Conservation (phyloP, 106 monocot species). For the Narthecium ossifragum region DNA sequence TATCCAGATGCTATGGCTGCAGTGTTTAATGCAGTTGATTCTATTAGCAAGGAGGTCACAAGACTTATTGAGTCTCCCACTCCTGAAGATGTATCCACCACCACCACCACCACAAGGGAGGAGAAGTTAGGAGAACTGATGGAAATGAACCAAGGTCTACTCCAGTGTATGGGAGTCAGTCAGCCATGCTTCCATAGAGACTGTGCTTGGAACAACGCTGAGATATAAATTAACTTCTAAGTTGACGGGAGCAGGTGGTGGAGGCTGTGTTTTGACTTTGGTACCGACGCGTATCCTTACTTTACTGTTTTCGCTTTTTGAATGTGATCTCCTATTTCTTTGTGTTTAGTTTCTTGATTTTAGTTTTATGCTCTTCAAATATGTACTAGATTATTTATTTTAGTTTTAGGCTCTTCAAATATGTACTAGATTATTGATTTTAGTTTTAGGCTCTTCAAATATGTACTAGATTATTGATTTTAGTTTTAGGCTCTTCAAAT, state of each 20-base stretch:
- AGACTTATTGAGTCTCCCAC: constrained; percentile 44
- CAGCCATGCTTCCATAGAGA: constrained; percentile 85
- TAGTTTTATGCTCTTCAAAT: too few species aligned
- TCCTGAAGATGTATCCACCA: constrained; percentile 42
- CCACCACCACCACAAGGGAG: constrained; percentile 55
- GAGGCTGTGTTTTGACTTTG: constrained; percentile 91
- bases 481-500: too few species aligned
- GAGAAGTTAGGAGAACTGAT: constrained; percentile 75
- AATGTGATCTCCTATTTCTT: not conserved
- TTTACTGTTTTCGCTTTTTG: not conserved
- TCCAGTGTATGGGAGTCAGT: constrained; percentile 93
- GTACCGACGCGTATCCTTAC: constrained; percentile 73
- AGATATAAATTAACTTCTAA: constrained; percentile 83
- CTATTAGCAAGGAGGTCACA: constrained; percentile 71
- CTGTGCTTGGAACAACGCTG: constrained; percentile 60
- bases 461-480: too few species aligned
- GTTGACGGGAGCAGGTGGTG: constrained; percentile 95
- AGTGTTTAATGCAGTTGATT: constrained; percentile 73
- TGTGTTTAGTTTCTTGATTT: too few species aligned
- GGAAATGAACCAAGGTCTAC: constrained; percentile 96
- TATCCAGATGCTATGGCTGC: constrained; percentile 81
- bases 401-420: too few species aligned
- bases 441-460: too few species aligned
- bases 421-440: too few species aligned
- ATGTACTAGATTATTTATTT: too few species aligned